A percentile compares a stretch with the other conserved stretches of the same genome.
These are phyloP conservation scores for Magnolia sinica DNA, from an alignment of 164 flowering plant species.

Conservation along the genomic window DNA sequence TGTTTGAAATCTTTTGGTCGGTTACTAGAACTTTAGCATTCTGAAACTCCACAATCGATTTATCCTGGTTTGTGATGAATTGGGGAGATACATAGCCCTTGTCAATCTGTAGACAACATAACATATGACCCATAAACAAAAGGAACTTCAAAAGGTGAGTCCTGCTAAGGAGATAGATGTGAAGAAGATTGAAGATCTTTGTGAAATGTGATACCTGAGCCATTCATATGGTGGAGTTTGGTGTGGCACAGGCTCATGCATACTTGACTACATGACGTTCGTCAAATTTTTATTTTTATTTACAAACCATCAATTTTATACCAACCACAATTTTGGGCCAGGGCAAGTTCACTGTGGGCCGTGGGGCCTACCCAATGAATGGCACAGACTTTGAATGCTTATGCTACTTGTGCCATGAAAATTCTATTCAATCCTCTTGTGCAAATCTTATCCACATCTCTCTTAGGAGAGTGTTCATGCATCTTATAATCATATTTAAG, in stretches of 20 bases:
- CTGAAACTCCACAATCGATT: constrained; percentile 70
- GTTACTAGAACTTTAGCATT: constrained; percentile 81
- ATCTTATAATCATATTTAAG: not conserved
- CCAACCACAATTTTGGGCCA: not conserved
- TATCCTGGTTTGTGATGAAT: constrained; percentile 69
- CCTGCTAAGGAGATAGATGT: not conserved
- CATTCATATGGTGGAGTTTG: not conserved
- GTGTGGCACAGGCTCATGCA: not conserved
- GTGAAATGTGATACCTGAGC: not conserved
- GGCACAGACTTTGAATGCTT: not conserved
- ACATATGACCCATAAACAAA: not conserved
- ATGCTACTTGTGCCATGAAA: not conserved
- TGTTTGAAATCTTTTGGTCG: constrained; percentile 63
- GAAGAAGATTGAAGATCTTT: not conserved
- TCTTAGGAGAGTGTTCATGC: not conserved
- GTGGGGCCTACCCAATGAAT: not conserved
- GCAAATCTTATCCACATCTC: not conserved
- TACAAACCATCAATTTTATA: not conserved
- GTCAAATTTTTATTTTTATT: no score
- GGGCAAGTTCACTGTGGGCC: not conserved
- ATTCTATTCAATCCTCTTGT: not conserved
- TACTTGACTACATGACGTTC: not conserved
- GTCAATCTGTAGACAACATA: constrained; percentile 55
- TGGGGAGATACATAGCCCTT: constrained; percentile 86
- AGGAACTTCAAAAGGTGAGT: not conserved